Evolutionary conservation across 2,329 filamentous ascomycete species (phyloP), one percentile per base, ranked within the genome.

Genomic region (Pseudogymnoascus sp.): DNA sequence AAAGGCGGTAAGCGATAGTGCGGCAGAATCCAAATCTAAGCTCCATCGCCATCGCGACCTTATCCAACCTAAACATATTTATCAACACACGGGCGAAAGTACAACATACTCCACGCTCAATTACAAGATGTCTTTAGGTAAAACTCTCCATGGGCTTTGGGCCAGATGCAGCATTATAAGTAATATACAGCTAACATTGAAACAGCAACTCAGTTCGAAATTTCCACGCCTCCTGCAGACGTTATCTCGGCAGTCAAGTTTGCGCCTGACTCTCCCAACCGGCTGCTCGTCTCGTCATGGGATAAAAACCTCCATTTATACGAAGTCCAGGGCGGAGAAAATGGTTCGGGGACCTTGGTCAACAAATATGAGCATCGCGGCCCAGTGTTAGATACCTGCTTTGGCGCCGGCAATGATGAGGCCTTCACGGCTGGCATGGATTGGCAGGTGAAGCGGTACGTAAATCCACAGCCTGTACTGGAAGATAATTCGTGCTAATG

Each of bases 231-330:
- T 55, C 94, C 94, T 9, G 83, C 82, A 68, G 94, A 99, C 76
- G 90, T 89, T 69, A 88, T 97, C 70, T 96, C 93, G 58, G 82
- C 91, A 25, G 79, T 97, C 70, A 86, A 86, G 71, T 99, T 96
- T 80, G 90, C 92, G 67, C 89, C 91, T 36, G 78, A 82, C 64
- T 85, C 87, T n/a, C 82, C 87, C 2, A 85, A 81, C 61, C 88
- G 87, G 68, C 82, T 99, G 37, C 84, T 95, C n/a, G 92, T 93
- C 69, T 88, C 92, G 9, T 96, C 92, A 62, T 99, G 94, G 94
- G 93, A 97, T 76, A 90, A 87, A 75, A 85, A 90, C 73, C 85
- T 96, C 62, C 96, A 97, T 75, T 81, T 93, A 60, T 97, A 97
- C 80, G 90, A 96, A 72, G 82, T 88, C 63, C 77, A 79, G 15